Evolutionary conservation across 345 rosid species (phyloP).

Genomic region (Conringia planisiliqua): DNA sequence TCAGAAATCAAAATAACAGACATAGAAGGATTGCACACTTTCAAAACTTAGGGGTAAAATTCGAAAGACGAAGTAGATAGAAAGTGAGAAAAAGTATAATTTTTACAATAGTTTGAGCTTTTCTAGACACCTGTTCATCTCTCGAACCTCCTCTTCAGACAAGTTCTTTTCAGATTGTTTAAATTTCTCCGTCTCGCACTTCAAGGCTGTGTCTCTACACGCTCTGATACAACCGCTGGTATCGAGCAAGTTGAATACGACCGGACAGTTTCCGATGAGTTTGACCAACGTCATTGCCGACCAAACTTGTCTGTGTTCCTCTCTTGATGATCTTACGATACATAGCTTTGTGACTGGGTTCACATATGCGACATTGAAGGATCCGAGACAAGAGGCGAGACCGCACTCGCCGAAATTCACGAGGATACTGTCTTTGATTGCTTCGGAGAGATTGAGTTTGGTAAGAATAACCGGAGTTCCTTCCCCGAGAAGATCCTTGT

Average conservation of each 20-base stretch:
- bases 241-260: slow-evolving; percentile 64
- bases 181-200: slow-evolving; percentile 75
- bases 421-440: slow-evolving; percentile 62
- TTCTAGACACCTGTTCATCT: slow-evolving; percentile 58
- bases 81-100: background rate
- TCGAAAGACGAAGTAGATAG: background rate
- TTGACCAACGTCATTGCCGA: slow-evolving; percentile 69
- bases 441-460: slow-evolving; percentile 51
- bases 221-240: slow-evolving; percentile 67
- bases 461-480: slow-evolving; percentile 64
- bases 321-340: slow-evolving; percentile 68
- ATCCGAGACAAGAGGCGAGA: slow-evolving; percentile 63
- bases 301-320: slow-evolving; percentile 71
- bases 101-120: slow-evolving; percentile 60
- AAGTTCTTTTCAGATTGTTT: slow-evolving; percentile 48
- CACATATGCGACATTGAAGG: slow-evolving; percentile 69
- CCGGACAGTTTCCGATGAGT: slow-evolving; percentile 58
- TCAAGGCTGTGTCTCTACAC: slow-evolving; percentile 61
- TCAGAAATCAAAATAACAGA: background rate
- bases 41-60: slow-evolving; percentile 4
- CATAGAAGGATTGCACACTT: background rate
- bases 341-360: slow-evolving; percentile 71
- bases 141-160: slow-evolving; percentile 48
- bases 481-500: slow-evolving; percentile 43
- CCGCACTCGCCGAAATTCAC: slow-evolving; percentile 79